Base-by-base conservation (phyloP, 2,329 filamentous ascomycete species). In the Phaeosphaeria sp. region DNA sequence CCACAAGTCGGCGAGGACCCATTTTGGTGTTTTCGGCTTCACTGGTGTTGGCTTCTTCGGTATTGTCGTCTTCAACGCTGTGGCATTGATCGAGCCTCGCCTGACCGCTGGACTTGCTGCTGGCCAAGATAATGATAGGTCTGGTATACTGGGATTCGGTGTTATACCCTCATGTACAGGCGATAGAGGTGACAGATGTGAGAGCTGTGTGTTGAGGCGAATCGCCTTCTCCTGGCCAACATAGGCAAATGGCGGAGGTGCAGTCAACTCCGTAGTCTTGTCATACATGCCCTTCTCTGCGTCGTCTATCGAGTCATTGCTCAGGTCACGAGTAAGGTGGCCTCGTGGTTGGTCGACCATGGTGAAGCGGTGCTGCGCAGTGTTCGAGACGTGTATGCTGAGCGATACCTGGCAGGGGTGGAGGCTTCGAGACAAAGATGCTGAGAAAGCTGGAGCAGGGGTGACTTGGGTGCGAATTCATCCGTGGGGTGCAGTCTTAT, bases 121-220 rank as follows among this genome's bases (percentile, higher is more conserved):
- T 36, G 71, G 65, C 39, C 60, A 63, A 54, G 66, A 58, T n/a
- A 76, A 52, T 17, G 66, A 67, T 2, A 75, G 65, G 44, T 74
- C 72, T 21, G 73, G 72, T 41, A 74, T 66, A 48, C 72, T 75
- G 42, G 71, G 63, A 49, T 66, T 59, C 7, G 73, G 72, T 41
- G 73, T 75, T 41, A 74, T 76, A 9, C 72, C 72, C 52, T 76
- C 68, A 47, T 74, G 73, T 7, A 76, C 63, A 42, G 73, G 72
- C 6, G 72, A 72, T 3, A 58, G 51, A 1, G 70, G 67, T 6
- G 67, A 72, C 5, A 58, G 51, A 1, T 69, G 67, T 6, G 67
- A 59, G 1, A 66, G 43, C 2, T 61, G 56, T 18, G 61, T 50
- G 10, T 68, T 52, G 52, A 65, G 42, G 27, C 58, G 48, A 18